Evolutionary conservation across 768 basidiomycete genomes (phyloP).

Genomic region (Boletus tomentosulus): DNA sequence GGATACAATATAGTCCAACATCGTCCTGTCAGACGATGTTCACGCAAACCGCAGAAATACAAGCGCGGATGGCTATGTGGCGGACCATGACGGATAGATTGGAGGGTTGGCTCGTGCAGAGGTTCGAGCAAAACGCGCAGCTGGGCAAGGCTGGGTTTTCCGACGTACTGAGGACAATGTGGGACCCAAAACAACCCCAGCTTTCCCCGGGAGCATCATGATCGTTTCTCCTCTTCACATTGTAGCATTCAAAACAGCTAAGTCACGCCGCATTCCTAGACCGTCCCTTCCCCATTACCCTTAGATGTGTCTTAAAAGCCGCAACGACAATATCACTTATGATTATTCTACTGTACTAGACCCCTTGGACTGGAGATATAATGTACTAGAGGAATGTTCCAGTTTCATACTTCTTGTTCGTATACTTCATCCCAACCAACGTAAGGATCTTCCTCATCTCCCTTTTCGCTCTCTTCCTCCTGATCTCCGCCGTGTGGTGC

Average conservation of each 20-base stretch:
- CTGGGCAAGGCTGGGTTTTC: conserved; percentile 87
- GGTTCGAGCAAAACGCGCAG: conserved; percentile 91
- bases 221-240: conserved; percentile 4
- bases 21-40: conserved; percentile 65
- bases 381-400: background rate
- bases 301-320: conserved; percentile 26
- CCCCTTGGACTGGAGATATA: conserved; percentile 4
- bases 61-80: conserved; percentile 78
- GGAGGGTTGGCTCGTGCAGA: conserved; percentile 81
- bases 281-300: background rate
- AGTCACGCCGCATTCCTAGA: conserved; percentile 21
- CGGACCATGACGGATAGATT: conserved; percentile 76
- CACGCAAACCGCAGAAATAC: conserved; percentile 87
- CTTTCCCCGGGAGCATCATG: conserved; percentile 30
- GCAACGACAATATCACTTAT: conserved; percentile 24
- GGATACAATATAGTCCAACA: conserved; percentile 80
- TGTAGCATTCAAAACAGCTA: conserved; percentile 6
- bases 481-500: conserved; percentile 10
- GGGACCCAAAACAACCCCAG: conserved; percentile 64
- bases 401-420: conserved; percentile 60
- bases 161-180: conserved; percentile 75
- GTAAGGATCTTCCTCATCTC: conserved; percentile 30
- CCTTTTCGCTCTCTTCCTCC: conserved; percentile 39
- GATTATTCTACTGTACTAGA: conserved; percentile 27
- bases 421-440: conserved; percentile 50